Evolutionary conservation across 2,329 filamentous ascomycete genomes (phyloP), one percentile per base, ranked within the genome.

Genomic region (Fusarium lyarnte): DNA sequence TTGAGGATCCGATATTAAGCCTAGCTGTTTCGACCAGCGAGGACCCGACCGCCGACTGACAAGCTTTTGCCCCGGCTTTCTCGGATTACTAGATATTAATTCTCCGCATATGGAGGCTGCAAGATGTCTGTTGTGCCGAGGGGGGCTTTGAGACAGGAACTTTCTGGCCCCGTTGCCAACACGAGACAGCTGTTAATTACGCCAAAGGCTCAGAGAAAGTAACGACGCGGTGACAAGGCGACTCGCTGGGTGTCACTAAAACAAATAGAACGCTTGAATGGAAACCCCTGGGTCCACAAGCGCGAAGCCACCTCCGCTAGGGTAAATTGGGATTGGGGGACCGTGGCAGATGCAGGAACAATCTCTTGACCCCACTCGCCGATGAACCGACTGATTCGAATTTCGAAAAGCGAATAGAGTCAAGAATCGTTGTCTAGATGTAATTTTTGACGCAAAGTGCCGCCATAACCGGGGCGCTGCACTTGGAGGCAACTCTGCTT

Each of bases 271-370:
- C 31, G 29, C 31, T 47, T 33, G 54, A 57, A 57, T 29, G 39
- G 29, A 70, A 52, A 61, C 62, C 62, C 53, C 59, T 66, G 51
- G 46, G 25, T 27, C 29, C 33, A 41, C 53, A 77, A 62, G 68
- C 61, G 68, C 71, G 55, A 57, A 76, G 69, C 59, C 66, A 69
- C 69, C 51, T 49, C 51, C 63, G 59, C 76, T 74, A 77, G 53
- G 69, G 66, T 58, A 67, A 73, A 74, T 76, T 77, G 58, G 67
- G 63, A 74, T 76, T 77, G 58, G 67, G 63, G 66, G 47, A 54
- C 55, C 45, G 47, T 74, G 64, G 62, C 70, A 77, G 76, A 80
- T 69, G 77, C 78, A 79, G 77, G 79, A 79, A 79, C 79, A 79
- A 79, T 79, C 71, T 76, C 69, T 55, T 29, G 58, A 71, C 76